Base-by-base conservation (phyloP, 208 protist species). In the Porcisia hertigi region DNA sequence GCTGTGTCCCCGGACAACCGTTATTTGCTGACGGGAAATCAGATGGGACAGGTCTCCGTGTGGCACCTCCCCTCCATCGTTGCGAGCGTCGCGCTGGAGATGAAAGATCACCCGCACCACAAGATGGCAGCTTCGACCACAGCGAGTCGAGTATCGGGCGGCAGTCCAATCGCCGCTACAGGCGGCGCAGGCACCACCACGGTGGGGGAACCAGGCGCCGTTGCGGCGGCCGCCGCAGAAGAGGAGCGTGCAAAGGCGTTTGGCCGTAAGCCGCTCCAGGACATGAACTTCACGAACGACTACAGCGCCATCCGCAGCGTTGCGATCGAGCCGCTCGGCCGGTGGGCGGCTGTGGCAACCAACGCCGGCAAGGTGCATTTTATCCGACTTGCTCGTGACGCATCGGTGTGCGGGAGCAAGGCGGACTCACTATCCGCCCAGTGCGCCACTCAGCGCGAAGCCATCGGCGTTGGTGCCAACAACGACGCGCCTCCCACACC, bases 51-150 rank as follows among this genome's bases (percentile, higher is more conserved):
- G 20, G 88, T 97, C 12, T 89, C 89, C 6, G 84, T 95, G 54
- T 97, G 92, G 92, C 89, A 97, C 70, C 75, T 94, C 20, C 90
- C 90, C n/a, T 92, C 83, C 43, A 88, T 97, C 65, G 87, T 94
- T 14, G 79, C 79, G 20, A 88, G 82, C 69, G 81, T 90, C 18
- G 81, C 80, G 55, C 25, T 85, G 71, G 81, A 80, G 74, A 81
- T 77, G 82, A 86, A 67, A 43, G 59, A 20, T 2, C 66, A 71
- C 73, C 57, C 39, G 9, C 62, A 66, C 11, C 62, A 66, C 62
- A 66, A 66, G 45, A 16, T 54, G 6, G 59, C 73, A 5, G 34
- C 65, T 65, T 71, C 49, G 20, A 25, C 79, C 43, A 52, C 49
- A 36, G 20, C 69, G 41, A 73, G 18, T 16, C 39, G 39, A n/a